Evolutionary conservation across 805 yeast species (phyloP).

Genomic region (Wickerhamiella brachini): DNA sequence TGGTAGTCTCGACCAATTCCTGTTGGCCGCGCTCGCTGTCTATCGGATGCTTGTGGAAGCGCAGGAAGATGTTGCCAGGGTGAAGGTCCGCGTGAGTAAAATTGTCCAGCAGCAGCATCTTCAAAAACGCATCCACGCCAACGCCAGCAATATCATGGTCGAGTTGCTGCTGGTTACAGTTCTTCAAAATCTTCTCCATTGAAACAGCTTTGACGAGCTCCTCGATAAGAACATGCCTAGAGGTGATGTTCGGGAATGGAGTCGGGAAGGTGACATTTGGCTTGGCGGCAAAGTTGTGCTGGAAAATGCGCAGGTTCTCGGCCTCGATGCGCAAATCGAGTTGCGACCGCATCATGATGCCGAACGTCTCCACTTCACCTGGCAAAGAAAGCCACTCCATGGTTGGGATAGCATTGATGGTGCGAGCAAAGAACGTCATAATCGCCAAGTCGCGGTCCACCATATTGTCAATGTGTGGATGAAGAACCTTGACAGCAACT

Average conservation of each 20-base stretch:
- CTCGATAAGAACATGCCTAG: conserved; percentile 67
- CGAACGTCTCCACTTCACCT: conserved; percentile 82
- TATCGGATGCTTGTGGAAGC: conserved; percentile 36
- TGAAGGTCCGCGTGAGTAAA: conserved; percentile 95
- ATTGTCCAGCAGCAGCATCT: conserved; percentile 85
- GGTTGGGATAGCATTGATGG: conserved; percentile 65
- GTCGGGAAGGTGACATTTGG: conserved; percentile 66
- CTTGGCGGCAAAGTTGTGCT: conserved; percentile 45
- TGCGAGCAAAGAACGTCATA: conserved; percentile 65
- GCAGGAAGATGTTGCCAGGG: conserved; percentile 84
- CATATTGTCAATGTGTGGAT: conserved; percentile 64
- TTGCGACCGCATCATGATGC: conserved; percentile 74
- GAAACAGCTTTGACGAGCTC: conserved; percentile 76
- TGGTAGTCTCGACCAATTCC: conserved; percentile 16
- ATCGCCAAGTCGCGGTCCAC: conserved; percentile 72
- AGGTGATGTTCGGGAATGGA: conserved; percentile 51
- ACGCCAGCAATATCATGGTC: conserved; percentile 53
- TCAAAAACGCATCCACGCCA: conserved; percentile 79
- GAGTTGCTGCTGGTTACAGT: conserved; percentile 21
- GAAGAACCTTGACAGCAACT: conserved; percentile 87
- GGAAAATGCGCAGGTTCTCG: conserved; percentile 57
- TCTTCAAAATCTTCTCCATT: conserved; percentile 50
- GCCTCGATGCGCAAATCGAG: conserved; percentile 85
- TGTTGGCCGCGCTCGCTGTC: conserved; percentile 11
- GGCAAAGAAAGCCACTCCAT: conserved; percentile 98